Conservation (phyloP, 495 filamentous ascomycete genomes). For the Penicillium salamii region DNA sequence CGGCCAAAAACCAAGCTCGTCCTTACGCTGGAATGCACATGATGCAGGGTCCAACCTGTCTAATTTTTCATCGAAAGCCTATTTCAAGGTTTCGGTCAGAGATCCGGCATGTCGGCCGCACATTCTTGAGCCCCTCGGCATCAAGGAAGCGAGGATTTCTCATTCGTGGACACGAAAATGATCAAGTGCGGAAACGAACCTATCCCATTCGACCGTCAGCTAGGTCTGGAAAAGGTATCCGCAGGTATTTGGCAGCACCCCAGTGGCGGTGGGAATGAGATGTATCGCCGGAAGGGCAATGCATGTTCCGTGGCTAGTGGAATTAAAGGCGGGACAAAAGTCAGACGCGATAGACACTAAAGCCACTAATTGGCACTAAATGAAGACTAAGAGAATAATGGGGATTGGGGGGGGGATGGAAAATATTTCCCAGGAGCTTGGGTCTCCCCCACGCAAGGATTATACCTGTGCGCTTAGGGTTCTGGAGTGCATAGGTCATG, state of each 20-base stretch:
- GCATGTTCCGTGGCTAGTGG: neutral
- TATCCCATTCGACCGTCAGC: neutral
- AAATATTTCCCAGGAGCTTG: constrained; percentile 20
- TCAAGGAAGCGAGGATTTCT: neutral
- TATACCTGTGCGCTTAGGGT: constrained; percentile 1
- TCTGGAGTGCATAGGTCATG: neutral
- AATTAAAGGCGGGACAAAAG: neutral
- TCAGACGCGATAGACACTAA: neutral
- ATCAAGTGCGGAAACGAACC: neutral
- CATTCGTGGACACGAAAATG: neutral
- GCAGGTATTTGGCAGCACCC: neutral
- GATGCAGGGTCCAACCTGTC: neutral
- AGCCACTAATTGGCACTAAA: neutral
- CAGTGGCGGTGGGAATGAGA: neutral
- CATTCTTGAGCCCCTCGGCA: neutral
- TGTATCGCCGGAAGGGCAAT: neutral
- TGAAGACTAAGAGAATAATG: neutral
- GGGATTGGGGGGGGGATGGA: neutral
- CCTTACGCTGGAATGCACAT: neutral
- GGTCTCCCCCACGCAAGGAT: constrained; percentile 12
- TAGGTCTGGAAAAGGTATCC: neutral
- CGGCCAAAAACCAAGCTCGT: neutral
- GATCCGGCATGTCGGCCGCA: neutral
- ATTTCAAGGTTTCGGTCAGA: constrained; percentile 1
- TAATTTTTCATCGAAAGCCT: neutral